Base-by-base conservation (phyloP, 129 eudicot species). In the Sambucus nigra region DNA sequence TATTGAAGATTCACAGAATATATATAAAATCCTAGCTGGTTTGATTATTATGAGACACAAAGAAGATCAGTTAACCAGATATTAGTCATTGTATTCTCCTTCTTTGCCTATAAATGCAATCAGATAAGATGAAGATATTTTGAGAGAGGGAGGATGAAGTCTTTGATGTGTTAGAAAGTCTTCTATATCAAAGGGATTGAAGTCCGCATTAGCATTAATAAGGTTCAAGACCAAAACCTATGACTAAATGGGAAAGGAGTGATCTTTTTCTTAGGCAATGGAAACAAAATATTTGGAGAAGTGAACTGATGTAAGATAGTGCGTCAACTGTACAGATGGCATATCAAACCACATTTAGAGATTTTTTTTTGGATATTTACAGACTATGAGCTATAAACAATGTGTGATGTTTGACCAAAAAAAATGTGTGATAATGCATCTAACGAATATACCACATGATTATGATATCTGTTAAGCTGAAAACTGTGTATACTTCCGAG, bases 261-360 rank as follows among this genome's bases (percentile, higher is more conserved):
- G 53, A 68, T 47, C 17, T 21, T 50, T n/a, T 2, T 2, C 8
- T 2, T 7, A 35, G 1, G 9, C 19, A 23, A 50, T 16, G 0
- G 18, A 11, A 52, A 6, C 24, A 2, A 50, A 33, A 60, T 35
- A 59, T 15, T 65, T 38, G 26, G 45, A 65, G 51, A 24, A 5
- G 68, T 18, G 39, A 1, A 62, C 55, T 65, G 69, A 65, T 59
- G 73, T 69, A 52, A 68, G 79, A 56, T 56, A 62, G 60, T 72
- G 75, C 72, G 71, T 72, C 69, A 68, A 68, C 47, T 27, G 68
- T 18, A 75, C 70, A 70, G 24, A 18, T 66, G 68, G 18, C 71
- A 55, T 31, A 44, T 13, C 19, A n/a, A n/a, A n/a, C n/a, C n/a
- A n/a, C n/a, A n/a, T n/a, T n/a, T n/a, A n/a, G n/a, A n/a, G n/a